Conservation (phyloP, 768 basidiomycete species). For the Crepidotus variabilis region DNA sequence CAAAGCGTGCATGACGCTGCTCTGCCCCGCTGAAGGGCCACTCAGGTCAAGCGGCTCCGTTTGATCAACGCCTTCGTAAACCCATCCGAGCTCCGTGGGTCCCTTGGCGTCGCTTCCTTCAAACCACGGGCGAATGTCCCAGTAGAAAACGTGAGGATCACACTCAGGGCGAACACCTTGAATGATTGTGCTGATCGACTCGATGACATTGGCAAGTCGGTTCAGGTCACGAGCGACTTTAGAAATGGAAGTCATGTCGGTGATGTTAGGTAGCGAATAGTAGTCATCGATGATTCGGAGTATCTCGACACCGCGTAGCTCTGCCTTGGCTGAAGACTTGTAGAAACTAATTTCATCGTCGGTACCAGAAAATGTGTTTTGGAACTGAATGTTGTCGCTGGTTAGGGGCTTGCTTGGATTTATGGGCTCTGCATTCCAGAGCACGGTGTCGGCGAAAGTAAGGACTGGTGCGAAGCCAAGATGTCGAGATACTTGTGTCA, state of each 20-base stretch:
- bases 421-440: slow-evolving; percentile 83
- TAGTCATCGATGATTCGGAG: slow-evolving; percentile 87
- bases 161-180: slow-evolving; percentile 64
- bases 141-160: slow-evolving; percentile 87
- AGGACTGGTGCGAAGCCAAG: slow-evolving; percentile 90
- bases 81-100: slow-evolving; percentile 51
- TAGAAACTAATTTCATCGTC: slow-evolving; percentile 87
- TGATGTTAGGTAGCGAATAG: slow-evolving; percentile 65
- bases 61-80: slow-evolving; percentile 73
- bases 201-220: slow-evolving; percentile 64
- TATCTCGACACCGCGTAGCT: slow-evolving; percentile 84
- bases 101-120: slow-evolving; percentile 72
- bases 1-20: slow-evolving; percentile 82
- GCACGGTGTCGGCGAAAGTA: slow-evolving; percentile 93
- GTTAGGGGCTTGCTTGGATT: slow-evolving; percentile 57
- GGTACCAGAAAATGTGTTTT: slow-evolving; percentile 78
- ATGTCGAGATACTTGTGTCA: slow-evolving; percentile 68
- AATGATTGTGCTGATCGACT: slow-evolving; percentile 69
- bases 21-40: slow-evolving; percentile 94
- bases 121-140: slow-evolving; percentile 90
- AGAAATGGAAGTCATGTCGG: slow-evolving; percentile 58
- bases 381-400: slow-evolving; percentile 69
- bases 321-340: slow-evolving; percentile 75
- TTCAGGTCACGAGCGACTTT: slow-evolving; percentile 72
- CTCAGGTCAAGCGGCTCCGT: slow-evolving; percentile 60